phyloP scores from a whole-genome alignment of 208 protist genomes.

The Leishmania turanica region DNA sequence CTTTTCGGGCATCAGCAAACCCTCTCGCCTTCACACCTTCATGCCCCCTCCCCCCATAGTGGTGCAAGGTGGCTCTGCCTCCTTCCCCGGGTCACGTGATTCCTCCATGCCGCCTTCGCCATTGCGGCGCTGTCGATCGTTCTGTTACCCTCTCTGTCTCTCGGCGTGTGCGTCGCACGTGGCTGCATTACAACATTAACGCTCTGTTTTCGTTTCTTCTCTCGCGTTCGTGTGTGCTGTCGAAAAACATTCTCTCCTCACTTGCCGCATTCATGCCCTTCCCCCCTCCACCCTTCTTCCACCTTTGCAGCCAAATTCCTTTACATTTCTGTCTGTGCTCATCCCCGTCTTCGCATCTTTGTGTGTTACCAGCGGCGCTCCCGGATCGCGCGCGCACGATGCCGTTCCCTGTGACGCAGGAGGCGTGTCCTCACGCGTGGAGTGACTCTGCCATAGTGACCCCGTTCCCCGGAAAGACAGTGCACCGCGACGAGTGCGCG shows the following conservation, averaged over 20 bases:
- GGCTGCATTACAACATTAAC: not conserved
- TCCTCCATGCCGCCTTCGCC: not conserved
- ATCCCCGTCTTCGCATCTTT: constrained; percentile 24
- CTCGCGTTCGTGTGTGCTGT: not conserved
- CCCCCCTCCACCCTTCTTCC: not conserved
- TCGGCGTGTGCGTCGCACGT: not conserved
- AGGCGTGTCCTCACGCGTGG: constrained; percentile 84
- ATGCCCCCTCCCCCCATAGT: not conserved
- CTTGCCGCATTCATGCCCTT: not conserved
- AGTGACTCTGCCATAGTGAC: constrained; percentile 55
- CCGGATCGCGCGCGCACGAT: constrained; percentile 8
- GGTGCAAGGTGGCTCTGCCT: not conserved
- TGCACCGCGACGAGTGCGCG: constrained; percentile 88
- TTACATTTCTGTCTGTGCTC: constrained; percentile 15
- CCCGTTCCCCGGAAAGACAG: constrained; percentile 35
- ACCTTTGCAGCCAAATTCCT: not conserved
- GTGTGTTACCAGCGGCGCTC: not conserved
- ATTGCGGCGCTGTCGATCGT: not conserved
- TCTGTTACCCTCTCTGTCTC: not conserved
- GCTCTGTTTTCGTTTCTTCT: not conserved
- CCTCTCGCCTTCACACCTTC: not conserved
- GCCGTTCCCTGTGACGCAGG: constrained; percentile 47
- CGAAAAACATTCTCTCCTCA: not conserved
- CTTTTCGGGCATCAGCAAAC: not conserved
- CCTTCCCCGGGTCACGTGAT: not conserved